Evolutionary conservation across 768 basidiomycete species (phyloP).

Genomic region (Mycena kentingensis): DNA sequence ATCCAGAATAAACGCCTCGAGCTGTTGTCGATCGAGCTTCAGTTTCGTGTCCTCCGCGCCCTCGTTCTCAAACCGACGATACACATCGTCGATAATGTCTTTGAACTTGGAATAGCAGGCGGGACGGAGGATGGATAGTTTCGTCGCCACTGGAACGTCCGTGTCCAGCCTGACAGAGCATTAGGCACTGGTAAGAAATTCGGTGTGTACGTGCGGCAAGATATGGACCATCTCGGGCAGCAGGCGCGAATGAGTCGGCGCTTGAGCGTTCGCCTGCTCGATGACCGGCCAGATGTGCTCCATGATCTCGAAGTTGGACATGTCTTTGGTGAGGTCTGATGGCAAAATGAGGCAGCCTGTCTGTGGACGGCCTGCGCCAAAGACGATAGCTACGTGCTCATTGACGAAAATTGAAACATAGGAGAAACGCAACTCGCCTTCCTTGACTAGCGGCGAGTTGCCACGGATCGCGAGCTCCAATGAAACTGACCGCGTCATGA

Average conservation of each 20-base stretch:
- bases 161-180: slow-evolving; percentile 32
- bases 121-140: slow-evolving; percentile 51
- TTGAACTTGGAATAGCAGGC: slow-evolving; percentile 55
- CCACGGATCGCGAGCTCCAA: slow-evolving; percentile 56
- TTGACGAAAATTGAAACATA: not conserved
- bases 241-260: slow-evolving; percentile 56
- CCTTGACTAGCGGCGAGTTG: slow-evolving; percentile 46
- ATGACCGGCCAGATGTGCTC: slow-evolving; percentile 46
- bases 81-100: slow-evolving; percentile 42
- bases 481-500: slow-evolving; percentile 33
- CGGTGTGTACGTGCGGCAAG: slow-evolving; percentile 36
- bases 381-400: slow-evolving; percentile 46
- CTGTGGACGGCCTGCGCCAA: slow-evolving; percentile 51
- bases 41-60: slow-evolving; percentile 32
- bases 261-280: slow-evolving; percentile 50
- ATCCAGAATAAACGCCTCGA: slow-evolving; percentile 39
- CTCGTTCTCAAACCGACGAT: slow-evolving; percentile 46
- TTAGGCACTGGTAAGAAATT: slow-evolving; percentile 19
- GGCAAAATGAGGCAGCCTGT: slow-evolving; percentile 54
- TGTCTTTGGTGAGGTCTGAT: slow-evolving; percentile 37
- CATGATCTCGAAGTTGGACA: slow-evolving; percentile 28
- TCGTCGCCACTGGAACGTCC: slow-evolving; percentile 52
- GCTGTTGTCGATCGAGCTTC: slow-evolving; percentile 27
- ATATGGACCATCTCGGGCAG: slow-evolving; percentile 52
- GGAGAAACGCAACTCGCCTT: slow-evolving; percentile 26